Conservation (phyloP, 2,329 filamentous ascomycete genomes). For the Clonostachys sp. region DNA sequence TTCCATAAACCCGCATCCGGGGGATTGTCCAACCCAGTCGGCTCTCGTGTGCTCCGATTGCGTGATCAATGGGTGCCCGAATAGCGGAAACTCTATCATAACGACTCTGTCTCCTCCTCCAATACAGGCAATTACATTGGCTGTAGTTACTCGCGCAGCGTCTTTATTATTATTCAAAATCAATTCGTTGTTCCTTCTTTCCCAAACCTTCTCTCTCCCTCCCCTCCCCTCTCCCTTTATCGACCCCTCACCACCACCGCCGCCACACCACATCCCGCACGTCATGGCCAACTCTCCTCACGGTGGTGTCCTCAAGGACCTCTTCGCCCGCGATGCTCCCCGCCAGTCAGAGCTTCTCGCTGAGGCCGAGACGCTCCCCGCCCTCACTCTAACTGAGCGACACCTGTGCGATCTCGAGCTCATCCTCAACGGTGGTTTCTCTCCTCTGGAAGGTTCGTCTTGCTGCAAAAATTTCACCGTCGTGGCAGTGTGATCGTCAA, state of each 20-base stretch:
- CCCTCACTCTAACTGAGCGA: constrained; percentile 81
- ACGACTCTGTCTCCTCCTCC: too few species aligned
- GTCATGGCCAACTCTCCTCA: constrained; percentile 69
- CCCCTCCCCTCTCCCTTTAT: background rate
- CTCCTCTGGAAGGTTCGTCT: constrained; percentile 83
- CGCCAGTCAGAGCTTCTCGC: constrained; percentile 72
- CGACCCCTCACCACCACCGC: too few species aligned
- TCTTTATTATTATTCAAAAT: too few species aligned
- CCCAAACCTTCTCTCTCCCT: background rate
- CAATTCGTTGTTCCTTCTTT: too few species aligned
- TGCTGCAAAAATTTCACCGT: background rate
- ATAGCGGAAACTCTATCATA: too few species aligned
- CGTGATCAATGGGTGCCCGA: too few species aligned
- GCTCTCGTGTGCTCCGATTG: too few species aligned
- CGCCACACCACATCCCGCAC: too few species aligned
- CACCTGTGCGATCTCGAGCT: constrained; percentile 97
- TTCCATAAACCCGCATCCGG: too few species aligned
- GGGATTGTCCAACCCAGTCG: too few species aligned
- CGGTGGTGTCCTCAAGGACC: constrained; percentile 95
- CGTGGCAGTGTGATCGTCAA: background rate
- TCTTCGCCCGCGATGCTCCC: constrained; percentile 87
- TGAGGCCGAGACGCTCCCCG: constrained; percentile 83
- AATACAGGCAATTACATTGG: too few species aligned
- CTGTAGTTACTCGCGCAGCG: too few species aligned
- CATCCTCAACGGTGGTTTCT: constrained; percentile 97